phyloP scores from a whole-genome alignment of 2,329 filamentous ascomycete genomes.

The Dendrostoma leiphaemia region DNA sequence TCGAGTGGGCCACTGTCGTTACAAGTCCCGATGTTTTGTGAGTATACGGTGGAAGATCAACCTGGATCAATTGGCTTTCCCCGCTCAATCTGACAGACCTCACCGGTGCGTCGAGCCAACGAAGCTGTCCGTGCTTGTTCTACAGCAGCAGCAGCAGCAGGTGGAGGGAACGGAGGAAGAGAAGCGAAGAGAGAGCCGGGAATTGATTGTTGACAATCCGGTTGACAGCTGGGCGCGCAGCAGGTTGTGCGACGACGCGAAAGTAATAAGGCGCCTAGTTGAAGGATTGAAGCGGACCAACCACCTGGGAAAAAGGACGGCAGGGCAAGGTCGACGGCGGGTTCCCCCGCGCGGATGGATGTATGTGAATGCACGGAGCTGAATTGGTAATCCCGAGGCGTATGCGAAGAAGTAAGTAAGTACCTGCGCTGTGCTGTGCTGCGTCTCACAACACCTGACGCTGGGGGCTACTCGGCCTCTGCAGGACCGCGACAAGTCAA shows the following conservation, averaged over 20 bases:
- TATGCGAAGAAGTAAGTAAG: neutral
- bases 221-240: neutral
- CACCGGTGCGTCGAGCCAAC: neutral
- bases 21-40: neutral
- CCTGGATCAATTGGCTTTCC: conserved; percentile 4
- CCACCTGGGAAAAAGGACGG: no score
- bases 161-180: neutral
- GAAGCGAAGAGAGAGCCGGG: neutral
- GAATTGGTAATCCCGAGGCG: no score
- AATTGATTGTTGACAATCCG: conserved; percentile 17
- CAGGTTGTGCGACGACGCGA: neutral
- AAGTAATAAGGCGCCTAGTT: no score
- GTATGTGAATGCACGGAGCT: no score
- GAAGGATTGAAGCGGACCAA: no score
- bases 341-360: no score
- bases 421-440: no score
- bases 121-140: neutral
- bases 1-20: neutral
- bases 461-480: neutral
- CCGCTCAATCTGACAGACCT: neutral
- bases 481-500: conserved; percentile 11
- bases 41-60: neutral
- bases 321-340: no score
- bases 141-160: conserved; percentile 13
- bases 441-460: conserved; percentile 11